Conservation (phyloP, 495 filamentous ascomycete genomes). For the Xylaria sp. region DNA sequence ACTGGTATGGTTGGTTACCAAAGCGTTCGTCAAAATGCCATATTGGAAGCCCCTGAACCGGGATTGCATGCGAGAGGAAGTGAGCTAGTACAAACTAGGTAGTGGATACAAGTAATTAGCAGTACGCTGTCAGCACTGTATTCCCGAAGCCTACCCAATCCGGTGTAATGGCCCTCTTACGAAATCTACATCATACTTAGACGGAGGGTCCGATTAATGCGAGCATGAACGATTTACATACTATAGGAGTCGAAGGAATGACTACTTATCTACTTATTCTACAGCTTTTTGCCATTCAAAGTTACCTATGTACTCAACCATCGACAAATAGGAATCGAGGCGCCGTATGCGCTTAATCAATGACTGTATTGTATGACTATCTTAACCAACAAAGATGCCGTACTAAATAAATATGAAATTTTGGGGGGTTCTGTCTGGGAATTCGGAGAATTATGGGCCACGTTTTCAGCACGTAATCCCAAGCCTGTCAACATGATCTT, state of each 20-base stretch:
- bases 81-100: not conserved
- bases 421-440: slow-evolving; percentile 8
- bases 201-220: not conserved
- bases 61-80: not conserved
- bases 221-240: not conserved
- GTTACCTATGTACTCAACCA: not conserved
- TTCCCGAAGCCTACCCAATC: slow-evolving; percentile 24
- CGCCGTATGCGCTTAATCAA: not conserved
- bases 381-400: not conserved
- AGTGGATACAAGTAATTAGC: not conserved
- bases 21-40: slow-evolving; percentile 9
- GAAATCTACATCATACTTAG: too few relatives aligned
- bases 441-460: slow-evolving; percentile 20
- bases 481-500: slow-evolving; percentile 4
- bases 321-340: not conserved
- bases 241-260: not conserved
- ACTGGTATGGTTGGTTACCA: slow-evolving; percentile 16
- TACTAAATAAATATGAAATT: not conserved
- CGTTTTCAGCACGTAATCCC: slow-evolving; percentile 19
- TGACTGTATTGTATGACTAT: not conserved
- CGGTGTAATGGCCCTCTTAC: not conserved
- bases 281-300: not conserved
- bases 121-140: slow-evolving; percentile 11
- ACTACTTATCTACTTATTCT: not conserved
- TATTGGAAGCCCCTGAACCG: slow-evolving; percentile 21